Conservation (phyloP, 441 rosid genomes). For the Sinapis alba region DNA sequence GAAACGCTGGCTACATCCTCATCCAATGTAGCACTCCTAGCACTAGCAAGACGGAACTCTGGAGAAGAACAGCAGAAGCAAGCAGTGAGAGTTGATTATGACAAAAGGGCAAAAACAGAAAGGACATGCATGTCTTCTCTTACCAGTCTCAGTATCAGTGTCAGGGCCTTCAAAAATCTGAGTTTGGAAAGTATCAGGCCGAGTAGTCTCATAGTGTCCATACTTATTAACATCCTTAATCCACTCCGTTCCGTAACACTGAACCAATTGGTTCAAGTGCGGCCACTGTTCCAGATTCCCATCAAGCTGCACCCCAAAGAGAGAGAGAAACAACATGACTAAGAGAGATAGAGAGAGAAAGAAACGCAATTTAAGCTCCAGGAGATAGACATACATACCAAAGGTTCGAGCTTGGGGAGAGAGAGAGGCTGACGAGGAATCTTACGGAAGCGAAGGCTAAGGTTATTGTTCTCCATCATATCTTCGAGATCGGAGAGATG, state of each 20-base stretch:
- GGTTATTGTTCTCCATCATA: constrained; percentile 52
- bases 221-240: constrained; percentile 93
- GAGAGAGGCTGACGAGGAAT: constrained; percentile 67
- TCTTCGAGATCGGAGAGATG: constrained; percentile 12
- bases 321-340: neutral
- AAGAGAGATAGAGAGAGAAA: neutral
- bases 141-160: constrained; percentile 95
- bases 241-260: constrained; percentile 92
- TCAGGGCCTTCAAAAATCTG: constrained; percentile 99
- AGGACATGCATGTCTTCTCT: neutral
- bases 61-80: neutral
- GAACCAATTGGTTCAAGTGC: constrained; percentile 85
- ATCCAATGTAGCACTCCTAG: constrained; percentile 66
- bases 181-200: constrained; percentile 68
- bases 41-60: constrained; percentile 86
- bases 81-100: neutral
- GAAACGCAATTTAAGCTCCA: neutral
- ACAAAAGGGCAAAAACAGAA: neutral
- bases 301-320: constrained; percentile 58
- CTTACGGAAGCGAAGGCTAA: constrained; percentile 77
- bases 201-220: constrained; percentile 77
- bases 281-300: constrained; percentile 98
- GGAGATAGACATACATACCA: constrained; percentile 49
- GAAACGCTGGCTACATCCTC: constrained; percentile 82
- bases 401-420: constrained; percentile 78